phyloP scores from a whole-genome alignment of 257 asterid genomes.

The Solanum commersonii region DNA sequence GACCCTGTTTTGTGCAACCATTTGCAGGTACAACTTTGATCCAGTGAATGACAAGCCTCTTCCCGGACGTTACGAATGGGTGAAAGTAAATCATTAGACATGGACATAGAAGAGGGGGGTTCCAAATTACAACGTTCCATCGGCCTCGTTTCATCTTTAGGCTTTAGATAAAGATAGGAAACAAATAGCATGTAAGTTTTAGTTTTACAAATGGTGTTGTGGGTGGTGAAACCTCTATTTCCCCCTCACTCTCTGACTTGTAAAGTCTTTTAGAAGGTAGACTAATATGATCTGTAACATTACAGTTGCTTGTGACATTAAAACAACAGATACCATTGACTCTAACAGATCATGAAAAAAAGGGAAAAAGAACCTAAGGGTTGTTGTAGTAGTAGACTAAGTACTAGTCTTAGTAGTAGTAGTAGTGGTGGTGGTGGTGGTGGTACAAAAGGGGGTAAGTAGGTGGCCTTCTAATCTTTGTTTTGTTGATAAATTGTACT shows the following conservation, averaged over 20 bases:
- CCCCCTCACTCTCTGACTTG: conserved; percentile 10
- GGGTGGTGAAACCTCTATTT: conserved; percentile 2
- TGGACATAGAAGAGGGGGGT: background rate
- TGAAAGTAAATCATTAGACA: conserved; percentile 10
- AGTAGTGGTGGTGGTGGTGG: background rate
- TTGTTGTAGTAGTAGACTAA: background rate
- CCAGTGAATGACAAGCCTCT: conserved; percentile 23
- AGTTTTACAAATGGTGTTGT: conserved; percentile 1
- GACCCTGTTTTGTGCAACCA: background rate
- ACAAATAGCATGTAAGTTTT: background rate
- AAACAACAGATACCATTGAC: conserved; percentile 11
- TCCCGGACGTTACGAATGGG: conserved; percentile 26
- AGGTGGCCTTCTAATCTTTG: background rate
- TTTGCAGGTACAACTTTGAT: conserved; percentile 34
- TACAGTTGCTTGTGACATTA: conserved; percentile 16
- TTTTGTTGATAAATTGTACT: conserved; percentile 15
- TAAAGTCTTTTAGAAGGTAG: conserved; percentile 8
- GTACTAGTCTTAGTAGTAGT: background rate
- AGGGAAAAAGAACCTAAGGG: background rate
- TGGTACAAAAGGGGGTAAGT: conserved; percentile 5
- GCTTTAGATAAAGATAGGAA: conserved; percentile 6
- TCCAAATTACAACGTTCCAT: background rate
- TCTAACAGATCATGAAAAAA: conserved; percentile 26
- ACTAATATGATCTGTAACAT: conserved; percentile 36
- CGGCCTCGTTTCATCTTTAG: background rate